Conservation (phyloP, 2,329 filamentous ascomycete genomes). For the Exophiala oligosperma region DNA sequence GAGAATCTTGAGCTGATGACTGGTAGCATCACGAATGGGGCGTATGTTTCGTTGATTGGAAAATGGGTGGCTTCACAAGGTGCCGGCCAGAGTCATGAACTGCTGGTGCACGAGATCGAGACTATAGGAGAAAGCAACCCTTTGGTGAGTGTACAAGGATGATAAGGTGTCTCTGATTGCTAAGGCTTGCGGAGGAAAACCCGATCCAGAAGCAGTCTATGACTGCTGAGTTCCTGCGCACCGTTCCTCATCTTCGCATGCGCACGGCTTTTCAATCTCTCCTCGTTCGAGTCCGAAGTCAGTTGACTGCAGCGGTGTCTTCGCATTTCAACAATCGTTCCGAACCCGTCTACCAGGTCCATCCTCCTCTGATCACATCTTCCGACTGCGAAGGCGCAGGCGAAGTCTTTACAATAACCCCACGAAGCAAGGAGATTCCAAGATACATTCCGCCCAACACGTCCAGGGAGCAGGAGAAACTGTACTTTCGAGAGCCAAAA, state of each 20-base stretch:
- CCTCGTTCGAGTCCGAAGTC: slow-evolving; percentile 78
- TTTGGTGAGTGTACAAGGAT: slow-evolving; percentile 5
- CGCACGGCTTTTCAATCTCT: slow-evolving; percentile 79
- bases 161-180: background rate
- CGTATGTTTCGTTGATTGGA: slow-evolving; percentile 75
- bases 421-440: slow-evolving; percentile 31
- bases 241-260: slow-evolving; percentile 80
- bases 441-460: slow-evolving; percentile 24
- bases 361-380: slow-evolving; percentile 91
- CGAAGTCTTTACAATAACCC: slow-evolving; percentile 77
- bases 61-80: slow-evolving; percentile 69
- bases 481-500: slow-evolving; percentile 84
- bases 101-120: slow-evolving; percentile 69
- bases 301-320: slow-evolving; percentile 70
- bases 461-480: slow-evolving; percentile 41
- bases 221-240: slow-evolving; percentile 81
- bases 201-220: slow-evolving; percentile 98
- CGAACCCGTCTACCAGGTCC: slow-evolving; percentile 71
- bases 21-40: slow-evolving; percentile 73
- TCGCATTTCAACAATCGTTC: slow-evolving; percentile 68
- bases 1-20: slow-evolving; percentile 22
- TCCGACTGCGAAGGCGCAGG: slow-evolving; percentile 97
- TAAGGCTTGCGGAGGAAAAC: slow-evolving; percentile 62
- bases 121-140: slow-evolving; percentile 73
- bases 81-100: slow-evolving; percentile 72